Percentiles rank a stretch among this genome's conserved stretches.
These are phyloP conservation scores for Seiridium cupressi DNA, from an alignment of 2,329 filamentous ascomycete species.

Conservation along the genomic window DNA sequence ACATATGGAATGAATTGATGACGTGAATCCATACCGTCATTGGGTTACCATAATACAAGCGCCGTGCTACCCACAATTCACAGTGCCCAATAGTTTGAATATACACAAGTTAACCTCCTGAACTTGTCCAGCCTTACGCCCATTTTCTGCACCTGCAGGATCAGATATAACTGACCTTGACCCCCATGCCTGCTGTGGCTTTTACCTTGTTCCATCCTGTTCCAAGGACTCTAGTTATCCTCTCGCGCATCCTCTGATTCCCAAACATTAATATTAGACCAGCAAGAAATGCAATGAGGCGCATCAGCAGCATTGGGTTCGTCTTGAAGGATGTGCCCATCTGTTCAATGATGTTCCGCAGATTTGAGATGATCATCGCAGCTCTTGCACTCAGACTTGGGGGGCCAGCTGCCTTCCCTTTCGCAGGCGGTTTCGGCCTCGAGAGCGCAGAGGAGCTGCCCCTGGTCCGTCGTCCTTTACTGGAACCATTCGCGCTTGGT, in stretches of 20 bases:
- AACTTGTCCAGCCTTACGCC: background rate
- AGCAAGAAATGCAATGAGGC: constrained; percentile 74
- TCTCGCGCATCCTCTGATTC: constrained; percentile 70
- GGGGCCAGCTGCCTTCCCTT: constrained; percentile 19
- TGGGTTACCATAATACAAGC: too few species aligned
- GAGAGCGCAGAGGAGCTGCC: constrained; percentile 32
- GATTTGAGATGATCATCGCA: constrained; percentile 49
- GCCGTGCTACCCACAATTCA: too few species aligned
- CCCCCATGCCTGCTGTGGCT: constrained; percentile 89
- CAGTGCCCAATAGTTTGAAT: background rate
- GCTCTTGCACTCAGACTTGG: constrained; percentile 47
- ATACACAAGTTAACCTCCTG: background rate
- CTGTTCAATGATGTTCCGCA: constrained; percentile 50
- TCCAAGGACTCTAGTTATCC: constrained; percentile 66
- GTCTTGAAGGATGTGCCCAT: constrained; percentile 49
- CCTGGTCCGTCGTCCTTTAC: constrained; percentile 26
- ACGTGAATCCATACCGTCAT: too few species aligned
- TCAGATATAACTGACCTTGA: constrained; percentile 95
- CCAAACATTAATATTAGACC: constrained; percentile 77
- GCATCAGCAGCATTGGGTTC: constrained; percentile 57
- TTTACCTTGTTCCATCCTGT: constrained; percentile 78
- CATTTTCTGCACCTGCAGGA: background rate
- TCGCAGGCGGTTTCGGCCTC: constrained; percentile 17
- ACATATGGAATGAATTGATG: too few species aligned
- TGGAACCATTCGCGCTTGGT: constrained; percentile 34